phyloP scores from a whole-genome alignment of 768 basidiomycete species.

The Boletus rufocinnamomeus region DNA sequence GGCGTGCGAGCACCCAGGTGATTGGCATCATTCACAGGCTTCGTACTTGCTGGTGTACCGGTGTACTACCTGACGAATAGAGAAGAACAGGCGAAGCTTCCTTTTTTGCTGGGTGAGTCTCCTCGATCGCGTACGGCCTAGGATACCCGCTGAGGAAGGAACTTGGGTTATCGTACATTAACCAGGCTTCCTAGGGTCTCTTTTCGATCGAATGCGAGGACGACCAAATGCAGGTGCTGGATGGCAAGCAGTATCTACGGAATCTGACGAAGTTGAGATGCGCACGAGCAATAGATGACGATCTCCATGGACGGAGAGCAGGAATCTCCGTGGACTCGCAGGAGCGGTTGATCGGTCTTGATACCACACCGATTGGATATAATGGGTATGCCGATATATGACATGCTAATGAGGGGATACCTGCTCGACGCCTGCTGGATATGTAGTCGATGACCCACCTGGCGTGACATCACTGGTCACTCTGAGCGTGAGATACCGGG shows the following conservation, averaged over 20 bases:
- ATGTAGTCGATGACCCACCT: not conserved
- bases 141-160: conserved; percentile 2
- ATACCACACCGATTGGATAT: conserved; percentile 1
- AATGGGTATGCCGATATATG: not conserved
- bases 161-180: not conserved
- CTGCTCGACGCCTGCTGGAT: not conserved
- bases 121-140: not conserved
- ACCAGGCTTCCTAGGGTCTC: conserved; percentile 44
- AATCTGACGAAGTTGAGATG: conserved; percentile 66
- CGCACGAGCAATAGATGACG: conserved; percentile 18
- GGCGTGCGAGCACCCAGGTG: not conserved
- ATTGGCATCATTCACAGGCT: conserved; percentile 46
- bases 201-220: conserved; percentile 51
- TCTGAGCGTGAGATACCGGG: not conserved
- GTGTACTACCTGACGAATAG: conserved; percentile 79
- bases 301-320: not conserved
- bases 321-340: not conserved
- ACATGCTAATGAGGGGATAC: not conserved
- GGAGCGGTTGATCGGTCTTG: not conserved
- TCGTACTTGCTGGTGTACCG: conserved; percentile 77
- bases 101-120: conserved; percentile 40
- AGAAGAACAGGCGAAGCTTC: conserved; percentile 41
- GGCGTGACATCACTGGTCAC: not conserved
- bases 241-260: conserved; percentile 78
- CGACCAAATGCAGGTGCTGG: conserved; percentile 58